These are phyloP conservation scores for Elongisporangium senticosum DNA, from an alignment of 352 stramenopile species.

Conservation along the genomic window DNA sequence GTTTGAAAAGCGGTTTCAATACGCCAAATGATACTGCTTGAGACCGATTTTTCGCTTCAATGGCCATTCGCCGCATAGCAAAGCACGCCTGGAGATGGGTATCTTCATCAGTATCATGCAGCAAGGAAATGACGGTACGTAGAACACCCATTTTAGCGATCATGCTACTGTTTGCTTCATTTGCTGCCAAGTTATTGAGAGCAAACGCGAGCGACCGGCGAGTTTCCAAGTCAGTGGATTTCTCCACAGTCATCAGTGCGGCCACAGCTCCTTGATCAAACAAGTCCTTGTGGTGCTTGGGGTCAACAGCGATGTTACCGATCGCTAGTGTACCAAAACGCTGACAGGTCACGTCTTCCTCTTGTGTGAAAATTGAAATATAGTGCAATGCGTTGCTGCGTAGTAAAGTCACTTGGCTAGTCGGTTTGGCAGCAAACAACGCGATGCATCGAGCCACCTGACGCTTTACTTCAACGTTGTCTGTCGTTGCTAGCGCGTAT, in stretches of 20 bases:
- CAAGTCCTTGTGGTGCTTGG: slow-evolving; percentile 88
- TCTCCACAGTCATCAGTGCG: slow-evolving; percentile 84
- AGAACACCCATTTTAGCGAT: slow-evolving; percentile 87
- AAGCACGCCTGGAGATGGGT: slow-evolving; percentile 92
- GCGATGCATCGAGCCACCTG: slow-evolving; percentile 91
- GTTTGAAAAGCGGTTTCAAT: slow-evolving; percentile 82
- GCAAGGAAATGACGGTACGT: slow-evolving; percentile 75
- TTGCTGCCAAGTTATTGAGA: slow-evolving; percentile 91
- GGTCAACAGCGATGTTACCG: slow-evolving; percentile 87
- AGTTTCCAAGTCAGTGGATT: slow-evolving; percentile 87
- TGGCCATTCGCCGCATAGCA: slow-evolving; percentile 87
- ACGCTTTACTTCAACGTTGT: slow-evolving; percentile 86
- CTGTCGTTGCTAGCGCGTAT: slow-evolving; percentile 70
- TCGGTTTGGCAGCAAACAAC: slow-evolving; percentile 90
- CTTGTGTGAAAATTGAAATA: slow-evolving; percentile 82
- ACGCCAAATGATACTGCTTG: slow-evolving; percentile 91
- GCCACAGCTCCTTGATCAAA: slow-evolving; percentile 90
- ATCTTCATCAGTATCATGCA: slow-evolving; percentile 89
- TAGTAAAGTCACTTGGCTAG: slow-evolving; percentile 88
- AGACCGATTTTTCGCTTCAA: slow-evolving; percentile 88
- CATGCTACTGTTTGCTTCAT: slow-evolving; percentile 85
- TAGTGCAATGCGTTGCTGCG: slow-evolving; percentile 81
- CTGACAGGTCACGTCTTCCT: slow-evolving; percentile 73
- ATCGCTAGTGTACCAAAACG: slow-evolving; percentile 90
- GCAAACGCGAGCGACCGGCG: slow-evolving; percentile 90